Percentiles rank a stretch among this genome's conserved stretches.
Evolutionary conservation across 75 land plant species (phyloP).

Genomic region (Pinus albicaulis): DNA sequence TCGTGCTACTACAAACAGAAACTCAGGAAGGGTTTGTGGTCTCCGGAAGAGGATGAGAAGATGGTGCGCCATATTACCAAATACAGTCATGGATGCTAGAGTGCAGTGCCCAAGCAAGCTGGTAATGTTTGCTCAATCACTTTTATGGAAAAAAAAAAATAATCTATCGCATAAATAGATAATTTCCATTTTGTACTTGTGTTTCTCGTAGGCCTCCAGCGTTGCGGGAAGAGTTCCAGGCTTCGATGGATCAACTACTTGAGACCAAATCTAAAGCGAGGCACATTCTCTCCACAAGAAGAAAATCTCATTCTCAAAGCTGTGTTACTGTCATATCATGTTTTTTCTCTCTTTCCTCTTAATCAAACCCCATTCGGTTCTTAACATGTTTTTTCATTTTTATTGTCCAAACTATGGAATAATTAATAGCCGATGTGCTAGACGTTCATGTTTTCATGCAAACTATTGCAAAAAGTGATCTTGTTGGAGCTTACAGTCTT

Average conservation of each 20-base stretch:
- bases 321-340: neutral
- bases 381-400: neutral
- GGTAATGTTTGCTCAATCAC: slow-evolving; percentile 18
- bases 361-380: neutral
- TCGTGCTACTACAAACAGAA: slow-evolving; percentile 86
- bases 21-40: slow-evolving; percentile 70
- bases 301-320: slow-evolving; percentile 9
- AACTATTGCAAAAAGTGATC: slow-evolving; percentile 91
- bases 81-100: slow-evolving; percentile 85
- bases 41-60: slow-evolving; percentile 86
- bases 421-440: slow-evolving; percentile 90
- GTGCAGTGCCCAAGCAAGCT: slow-evolving; percentile 74
- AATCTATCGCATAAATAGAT: too few relatives aligned
- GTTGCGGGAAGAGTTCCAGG: slow-evolving; percentile 32
- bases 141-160: too few relatives aligned
- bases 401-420: slow-evolving; percentile 79
- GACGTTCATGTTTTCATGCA: slow-evolving; percentile 97
- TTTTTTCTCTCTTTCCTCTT: neutral
- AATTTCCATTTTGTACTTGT: too few relatives aligned
- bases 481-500: slow-evolving; percentile 85
- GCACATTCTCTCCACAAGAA: slow-evolving; percentile 16
- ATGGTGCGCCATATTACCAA: slow-evolving; percentile 57
- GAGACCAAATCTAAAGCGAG: slow-evolving; percentile 25
- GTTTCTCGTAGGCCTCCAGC: slow-evolving; percentile 11
- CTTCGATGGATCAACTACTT: slow-evolving; percentile 26